Base-by-base conservation (phyloP, 495 filamentous ascomycete species). In the Neurospora sp. region DNA sequence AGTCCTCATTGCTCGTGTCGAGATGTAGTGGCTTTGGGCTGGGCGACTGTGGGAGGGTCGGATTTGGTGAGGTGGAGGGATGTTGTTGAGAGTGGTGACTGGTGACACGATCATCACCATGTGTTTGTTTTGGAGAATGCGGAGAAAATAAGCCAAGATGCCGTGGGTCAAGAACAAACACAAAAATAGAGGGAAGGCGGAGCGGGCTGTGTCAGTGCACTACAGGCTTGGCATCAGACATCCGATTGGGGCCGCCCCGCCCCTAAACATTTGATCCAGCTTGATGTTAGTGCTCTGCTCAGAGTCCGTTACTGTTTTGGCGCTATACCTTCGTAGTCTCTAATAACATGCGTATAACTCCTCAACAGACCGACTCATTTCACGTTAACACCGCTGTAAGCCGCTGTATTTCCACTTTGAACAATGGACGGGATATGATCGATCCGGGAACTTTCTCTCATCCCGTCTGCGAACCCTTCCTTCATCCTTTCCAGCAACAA, bases 241-340 rank as follows among this genome's bases (percentile, higher is more conserved):
- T 35, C 27, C 27, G 27, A 31, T 18, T 35, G 53, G 53, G 10
- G 11, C 5, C 18, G n/a, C 11, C 22, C 14, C 14, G 14, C 5
- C 12, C 35, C 10, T 27, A 31, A 61, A 35, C 2, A 35, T 3
- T 27, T 27, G 5, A 16, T 1, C 20, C 27, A 9, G 22, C 53
- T 18, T 9, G 3, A 7, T 18, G 53, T 61, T 61, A 61, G 48
- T 61, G 22, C 20, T 6, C 10, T 0, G 20, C 10, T 1, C 11
- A 1, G 1, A 5, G 20, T 27, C 0, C 20, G 22, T 61, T 16
- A 61, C 22, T 59, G 2, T 5, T 22, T 0, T 7, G 20, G 10
- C 11, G 48, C 20, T 1, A 27, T 6, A 14, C 1, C 0, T 3
- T 5, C 0, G 1, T 0, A 53, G 12, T 22, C 10, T 0, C 0